Evolutionary conservation across 257 asterid species (phyloP), one percentile per base, ranked within the genome.

Genomic region (Plantago elongata): DNA sequence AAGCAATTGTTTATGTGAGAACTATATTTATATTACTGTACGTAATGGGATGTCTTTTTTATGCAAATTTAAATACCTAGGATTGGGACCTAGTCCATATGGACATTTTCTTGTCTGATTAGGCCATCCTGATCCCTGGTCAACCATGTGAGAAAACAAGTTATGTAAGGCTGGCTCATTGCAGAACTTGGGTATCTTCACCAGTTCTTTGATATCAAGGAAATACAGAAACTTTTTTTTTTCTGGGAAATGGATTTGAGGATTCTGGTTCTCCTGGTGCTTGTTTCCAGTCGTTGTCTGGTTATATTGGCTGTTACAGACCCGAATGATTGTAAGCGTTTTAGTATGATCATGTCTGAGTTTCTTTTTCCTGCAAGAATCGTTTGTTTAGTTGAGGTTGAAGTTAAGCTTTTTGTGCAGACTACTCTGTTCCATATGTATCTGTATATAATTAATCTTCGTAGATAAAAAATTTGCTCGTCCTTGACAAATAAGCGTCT

Each of bases 311-410:
- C 86, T 38, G 61, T 51, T 50, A 87, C 95, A 47, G 66, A 81
- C 56, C 47, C 61, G 13, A 63, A 56, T 43, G 97, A 89, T 69
- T 61, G 97, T 89, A 71, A 72, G 93, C 8, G 40, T 34, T 34
- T 34, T 4, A 34, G 7, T 34, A 34, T 34, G 40, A 34, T 34
- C 40, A 34, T 7, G 7, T 34, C 40, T 34, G 27, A 22, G 27
- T 22, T 34, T 34, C 40, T 34, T 34, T 34, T 34, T 22, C 27
- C 27, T 1, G 27, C 27, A 22, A 22, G 27, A 22, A 22, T 22
- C 27, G 27, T 22, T 22, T 22, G 27, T 22, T 22, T 22, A 22
- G 27, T 22, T 22, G 27, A 22, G 27, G 27, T 22, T 22, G 27
- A 22, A 22, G 27, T 22, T 22, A 22, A 22, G 27, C 27, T 22